Percentiles rank a stretch among this genome's conserved stretches.
These are phyloP conservation scores for Capsella bursapastoris DNA, from an alignment of 345 rosid species.

Conservation along the genomic window DNA sequence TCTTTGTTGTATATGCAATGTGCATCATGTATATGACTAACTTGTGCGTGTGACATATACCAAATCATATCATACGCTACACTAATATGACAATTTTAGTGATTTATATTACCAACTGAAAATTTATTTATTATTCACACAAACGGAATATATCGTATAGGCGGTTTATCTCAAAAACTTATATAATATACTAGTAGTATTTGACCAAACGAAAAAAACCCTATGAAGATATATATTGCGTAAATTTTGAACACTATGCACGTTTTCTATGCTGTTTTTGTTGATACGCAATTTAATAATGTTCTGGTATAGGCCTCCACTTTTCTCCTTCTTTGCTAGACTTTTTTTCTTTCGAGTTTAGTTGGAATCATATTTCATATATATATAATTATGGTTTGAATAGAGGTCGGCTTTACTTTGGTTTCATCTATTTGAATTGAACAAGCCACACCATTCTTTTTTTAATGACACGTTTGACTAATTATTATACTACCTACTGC, in stretches of 20 bases:
- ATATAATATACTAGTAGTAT: too few relatives aligned
- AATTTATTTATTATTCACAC: neutral
- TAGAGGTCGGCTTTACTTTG: constrained; percentile 34
- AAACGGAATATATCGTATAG: neutral
- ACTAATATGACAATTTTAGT: neutral
- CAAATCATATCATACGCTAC: neutral
- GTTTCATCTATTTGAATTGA: constrained; percentile 18
- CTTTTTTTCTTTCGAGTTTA: constrained; percentile 13
- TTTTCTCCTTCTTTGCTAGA: constrained; percentile 34
- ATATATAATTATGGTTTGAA: constrained; percentile 42
- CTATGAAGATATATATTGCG: too few relatives aligned
- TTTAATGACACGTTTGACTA: constrained; percentile 43
- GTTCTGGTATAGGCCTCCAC: constrained; percentile 27
- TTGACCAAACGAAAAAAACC: neutral
- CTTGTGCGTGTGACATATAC: neutral
- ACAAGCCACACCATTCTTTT: constrained; percentile 6
- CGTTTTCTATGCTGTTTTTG: constrained; percentile 34
- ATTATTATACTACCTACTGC: constrained; percentile 31
- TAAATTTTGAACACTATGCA: constrained; percentile 20
- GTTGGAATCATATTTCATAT: neutral
- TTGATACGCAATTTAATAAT: constrained; percentile 8
- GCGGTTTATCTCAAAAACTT: neutral
- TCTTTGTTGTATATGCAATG: neutral
- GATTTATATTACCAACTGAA: neutral
- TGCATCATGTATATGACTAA: neutral